Evolutionary conservation across 2,329 filamentous ascomycete species (phyloP).

Genomic region (Lasiodiplodia gonubiensis): DNA sequence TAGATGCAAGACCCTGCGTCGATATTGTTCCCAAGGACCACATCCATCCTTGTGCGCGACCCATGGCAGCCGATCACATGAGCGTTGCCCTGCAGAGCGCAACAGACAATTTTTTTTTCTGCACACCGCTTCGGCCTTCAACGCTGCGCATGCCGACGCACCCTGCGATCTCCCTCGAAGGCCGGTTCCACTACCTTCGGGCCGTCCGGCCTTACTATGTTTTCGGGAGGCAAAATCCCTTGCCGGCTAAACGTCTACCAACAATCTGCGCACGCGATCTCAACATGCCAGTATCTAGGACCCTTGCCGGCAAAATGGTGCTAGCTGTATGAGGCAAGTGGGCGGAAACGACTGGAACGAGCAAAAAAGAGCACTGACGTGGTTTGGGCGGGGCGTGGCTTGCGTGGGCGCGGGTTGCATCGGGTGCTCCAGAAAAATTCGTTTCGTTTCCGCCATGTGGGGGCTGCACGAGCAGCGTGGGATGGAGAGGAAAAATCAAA

Average conservation of each 20-base stretch:
- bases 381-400: slow-evolving; percentile 22
- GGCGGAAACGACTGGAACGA: slow-evolving; percentile 17
- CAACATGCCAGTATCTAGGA: not conserved
- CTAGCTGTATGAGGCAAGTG: slow-evolving; percentile 19
- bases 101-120: slow-evolving; percentile 4
- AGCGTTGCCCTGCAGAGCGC: slow-evolving; percentile 13
- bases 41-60: slow-evolving; percentile 21
- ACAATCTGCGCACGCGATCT: not conserved
- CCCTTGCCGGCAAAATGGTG: not conserved
- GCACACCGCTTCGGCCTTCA: slow-evolving; percentile 22
- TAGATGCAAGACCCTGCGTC: slow-evolving; percentile 8
- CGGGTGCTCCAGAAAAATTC: slow-evolving; percentile 19
- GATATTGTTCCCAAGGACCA: not conserved
- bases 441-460: slow-evolving; percentile 8
- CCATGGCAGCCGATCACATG: slow-evolving; percentile 16
- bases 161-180: slow-evolving; percentile 7
- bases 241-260: slow-evolving; percentile 7
- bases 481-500: slow-evolving; percentile 2
- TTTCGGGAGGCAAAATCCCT: slow-evolving; percentile 3
- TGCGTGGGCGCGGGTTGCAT: slow-evolving; percentile 8
- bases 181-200: slow-evolving; percentile 20
- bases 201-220: slow-evolving; percentile 6
- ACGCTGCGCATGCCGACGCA: not conserved
- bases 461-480: slow-evolving; percentile 1
- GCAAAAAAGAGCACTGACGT: slow-evolving; percentile 4